Base-by-base conservation (phyloP, 2,329 filamentous ascomycete genomes). In the Dothideomycetes sp. region DNA sequence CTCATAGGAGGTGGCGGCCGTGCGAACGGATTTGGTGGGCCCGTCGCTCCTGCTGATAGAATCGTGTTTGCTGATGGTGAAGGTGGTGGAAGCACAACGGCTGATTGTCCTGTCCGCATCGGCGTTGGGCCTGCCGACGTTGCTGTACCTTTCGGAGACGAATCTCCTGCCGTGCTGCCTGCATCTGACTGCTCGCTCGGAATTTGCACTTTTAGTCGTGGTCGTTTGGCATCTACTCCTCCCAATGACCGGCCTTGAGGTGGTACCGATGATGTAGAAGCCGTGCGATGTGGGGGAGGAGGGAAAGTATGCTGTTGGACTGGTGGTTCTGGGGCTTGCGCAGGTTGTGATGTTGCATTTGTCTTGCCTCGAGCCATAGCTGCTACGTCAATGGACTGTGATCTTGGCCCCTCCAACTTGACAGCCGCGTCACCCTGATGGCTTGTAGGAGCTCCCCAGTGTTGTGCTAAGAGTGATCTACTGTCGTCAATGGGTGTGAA, bases 401-500 rank as follows among this genome's bases (percentile, higher is more conserved):
- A 73, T 35, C 80, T 71, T 63, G 46, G 63, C 30, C 50, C 54
- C 47, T 69, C 66, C n/a, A 54, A 34, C 41, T 64, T 69, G 33
- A 61, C 53, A 2, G 56, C 38, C n/a, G 58, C 53, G 33, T 73
- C 68, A 34, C 61, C 55, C 36, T 71, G 61, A 47, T 67, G 67
- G 35, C 69, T 60, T 36, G 77, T 76, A 3, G 73, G 69, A 8
- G 76, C 48, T 18, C 65, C 66, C 66, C 66, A 79, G 57, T 94
- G 87, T 48, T 89, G 84, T 10, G 85, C 86, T 32, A 95, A 64
- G 43, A 95, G 81, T 1, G 88, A 95, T 36, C 84, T 76, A 51
- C 83, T 87, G 57, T 94, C 88, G 52, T 96, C 91, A 46, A 98
- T 94, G 0, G 91, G 91, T 0, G 91, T 98, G 57, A 96, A 96